Conservation (phyloP, 2,329 filamentous ascomycete genomes). For the Alternaria longipes region DNA sequence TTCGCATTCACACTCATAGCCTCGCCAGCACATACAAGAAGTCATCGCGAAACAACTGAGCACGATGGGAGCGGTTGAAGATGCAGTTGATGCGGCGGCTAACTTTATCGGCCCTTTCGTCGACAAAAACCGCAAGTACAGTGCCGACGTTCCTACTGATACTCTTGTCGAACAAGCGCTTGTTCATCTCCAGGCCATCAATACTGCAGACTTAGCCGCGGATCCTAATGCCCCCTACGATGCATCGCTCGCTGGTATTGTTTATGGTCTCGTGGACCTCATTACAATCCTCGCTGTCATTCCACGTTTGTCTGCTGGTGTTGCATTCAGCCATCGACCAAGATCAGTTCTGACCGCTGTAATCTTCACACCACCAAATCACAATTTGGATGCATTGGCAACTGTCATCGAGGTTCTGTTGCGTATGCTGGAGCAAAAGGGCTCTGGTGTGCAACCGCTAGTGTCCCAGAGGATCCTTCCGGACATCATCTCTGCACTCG, state of each 20-base stretch:
- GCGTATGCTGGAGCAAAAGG: constrained; percentile 37
- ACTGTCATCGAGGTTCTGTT: constrained; percentile 30
- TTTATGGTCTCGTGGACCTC: constrained; percentile 52
- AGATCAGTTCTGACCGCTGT: constrained; percentile 41
- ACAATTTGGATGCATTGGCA: constrained; percentile 24
- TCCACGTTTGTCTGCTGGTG: constrained; percentile 45
- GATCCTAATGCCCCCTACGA: constrained; percentile 50
- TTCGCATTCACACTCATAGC: neutral
- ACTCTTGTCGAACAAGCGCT: constrained; percentile 42
- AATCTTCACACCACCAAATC: constrained; percentile 18
- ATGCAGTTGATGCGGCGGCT: constrained; percentile 45
- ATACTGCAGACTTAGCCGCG: constrained; percentile 42
- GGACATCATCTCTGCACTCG: constrained; percentile 47
- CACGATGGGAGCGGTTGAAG: constrained; percentile 43
- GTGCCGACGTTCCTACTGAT: constrained; percentile 14
- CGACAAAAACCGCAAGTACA: constrained; percentile 25
- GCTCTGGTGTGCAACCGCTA: constrained; percentile 48
- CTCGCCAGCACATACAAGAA: neutral
- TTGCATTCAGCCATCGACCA: constrained; percentile 46
- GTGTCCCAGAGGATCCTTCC: constrained; percentile 46
- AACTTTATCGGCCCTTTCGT: constrained; percentile 45
- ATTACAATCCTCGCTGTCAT: constrained; percentile 46
- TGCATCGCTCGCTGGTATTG: constrained; percentile 48
- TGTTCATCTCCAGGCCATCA: constrained; percentile 44
- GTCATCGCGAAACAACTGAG: neutral